A percentile compares a stretch with the other conserved stretches of the same genome.
Evolutionary conservation across 371 early-diverging fungal species (phyloP).

Genomic region (Haplosporangium sp.): DNA sequence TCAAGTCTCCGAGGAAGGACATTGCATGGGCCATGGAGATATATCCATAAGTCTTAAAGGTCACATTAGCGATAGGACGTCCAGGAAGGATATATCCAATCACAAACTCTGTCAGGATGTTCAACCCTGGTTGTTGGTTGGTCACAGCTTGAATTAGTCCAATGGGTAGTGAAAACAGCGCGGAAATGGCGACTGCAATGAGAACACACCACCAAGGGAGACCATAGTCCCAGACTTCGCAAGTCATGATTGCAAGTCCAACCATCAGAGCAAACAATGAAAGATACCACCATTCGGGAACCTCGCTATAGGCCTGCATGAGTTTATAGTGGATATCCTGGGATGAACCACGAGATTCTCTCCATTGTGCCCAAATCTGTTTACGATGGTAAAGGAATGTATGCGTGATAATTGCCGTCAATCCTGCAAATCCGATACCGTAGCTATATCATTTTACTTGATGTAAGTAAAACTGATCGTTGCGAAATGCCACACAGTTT

Average conservation of each 20-base stretch:
- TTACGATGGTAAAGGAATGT: conserved; percentile 63
- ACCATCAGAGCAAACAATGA: conserved; percentile 67
- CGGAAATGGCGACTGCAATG: conserved; percentile 71
- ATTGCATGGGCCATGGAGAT: conserved; percentile 67
- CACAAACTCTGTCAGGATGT: conserved; percentile 76
- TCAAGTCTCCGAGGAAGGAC: conserved; percentile 60
- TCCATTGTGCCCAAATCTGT: conserved; percentile 58
- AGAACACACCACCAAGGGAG: conserved; percentile 80
- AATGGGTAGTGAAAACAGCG: conserved; percentile 80
- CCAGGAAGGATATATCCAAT: conserved; percentile 74
- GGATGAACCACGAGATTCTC: conserved; percentile 31
- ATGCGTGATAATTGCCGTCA: conserved; percentile 66
- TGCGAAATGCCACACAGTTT: not conserved
- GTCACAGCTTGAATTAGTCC: conserved; percentile 84
- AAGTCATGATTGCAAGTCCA: conserved; percentile 66
- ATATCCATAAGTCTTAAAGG: conserved; percentile 65
- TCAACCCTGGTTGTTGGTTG: conserved; percentile 77
- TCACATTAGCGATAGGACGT: conserved; percentile 57
- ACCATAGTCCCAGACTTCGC: conserved; percentile 69
- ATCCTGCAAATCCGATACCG: conserved; percentile 61
- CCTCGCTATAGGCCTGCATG: conserved; percentile 65
- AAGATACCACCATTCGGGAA: conserved; percentile 84
- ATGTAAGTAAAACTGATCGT: not conserved
- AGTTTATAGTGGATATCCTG: conserved; percentile 59
- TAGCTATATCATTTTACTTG: conserved; percentile 23